phyloP scores from a whole-genome alignment of 345 rosid species.

The Lepidium aucheri region DNA sequence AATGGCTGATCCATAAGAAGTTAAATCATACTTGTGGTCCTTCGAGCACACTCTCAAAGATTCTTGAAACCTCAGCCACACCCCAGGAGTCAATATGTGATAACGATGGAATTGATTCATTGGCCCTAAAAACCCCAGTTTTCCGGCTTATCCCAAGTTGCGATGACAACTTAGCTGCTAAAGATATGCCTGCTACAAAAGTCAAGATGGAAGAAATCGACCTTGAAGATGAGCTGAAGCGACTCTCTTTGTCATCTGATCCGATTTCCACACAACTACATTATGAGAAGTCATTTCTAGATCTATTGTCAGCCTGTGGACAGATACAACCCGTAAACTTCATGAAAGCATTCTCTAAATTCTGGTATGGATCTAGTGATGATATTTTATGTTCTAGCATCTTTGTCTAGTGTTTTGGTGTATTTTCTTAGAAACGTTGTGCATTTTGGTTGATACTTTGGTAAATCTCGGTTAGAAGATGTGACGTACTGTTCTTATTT shows the following conservation, averaged over 20 bases:
- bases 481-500: neutral
- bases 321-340: constrained; percentile 55
- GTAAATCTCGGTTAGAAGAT: neutral
- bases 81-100: constrained; percentile 24
- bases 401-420: neutral
- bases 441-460: constrained; percentile 1
- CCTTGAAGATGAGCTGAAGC: constrained; percentile 51
- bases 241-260: constrained; percentile 61
- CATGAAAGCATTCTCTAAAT: constrained; percentile 61
- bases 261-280: constrained; percentile 33
- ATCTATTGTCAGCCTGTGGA: constrained; percentile 58
- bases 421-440: neutral
- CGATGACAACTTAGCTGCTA: constrained; percentile 10
- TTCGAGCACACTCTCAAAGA: constrained; percentile 72
- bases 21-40: constrained; percentile 45
- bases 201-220: constrained; percentile 25
- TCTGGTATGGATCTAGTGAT: constrained; percentile 47
- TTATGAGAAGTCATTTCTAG: constrained; percentile 43
- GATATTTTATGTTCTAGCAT: neutral
- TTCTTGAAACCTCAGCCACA: constrained; percentile 47
- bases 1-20: constrained; percentile 62
- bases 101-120: constrained; percentile 19
- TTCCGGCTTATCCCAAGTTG: constrained; percentile 36
- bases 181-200: constrained; percentile 24
- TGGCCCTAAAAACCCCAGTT: constrained; percentile 40